These are phyloP conservation scores for Arthroderma sp. DNA, from an alignment of 2,329 filamentous ascomycete genomes.

Conservation along the genomic window DNA sequence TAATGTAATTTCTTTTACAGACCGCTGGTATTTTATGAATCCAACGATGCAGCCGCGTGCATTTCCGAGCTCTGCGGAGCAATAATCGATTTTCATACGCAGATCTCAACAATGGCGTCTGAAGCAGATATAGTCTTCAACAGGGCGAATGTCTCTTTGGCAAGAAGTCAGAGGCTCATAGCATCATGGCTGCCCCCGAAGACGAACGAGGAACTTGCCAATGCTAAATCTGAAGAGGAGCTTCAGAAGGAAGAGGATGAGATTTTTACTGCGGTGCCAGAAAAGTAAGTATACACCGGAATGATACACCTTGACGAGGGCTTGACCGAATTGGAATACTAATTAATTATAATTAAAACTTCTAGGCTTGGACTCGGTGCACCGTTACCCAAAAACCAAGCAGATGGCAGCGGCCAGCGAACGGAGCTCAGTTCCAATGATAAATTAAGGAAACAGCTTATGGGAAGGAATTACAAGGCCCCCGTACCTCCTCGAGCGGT, in stretches of 20 bases:
- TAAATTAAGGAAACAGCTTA: conserved; percentile 31
- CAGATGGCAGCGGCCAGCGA: conserved; percentile 28
- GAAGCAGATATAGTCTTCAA: conserved; percentile 45
- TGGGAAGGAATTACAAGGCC: conserved; percentile 30
- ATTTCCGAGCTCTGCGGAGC: neutral
- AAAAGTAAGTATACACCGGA: conserved; percentile 31
- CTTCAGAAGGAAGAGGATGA: conserved; percentile 41
- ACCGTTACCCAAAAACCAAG: conserved; percentile 29
- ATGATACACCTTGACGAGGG: neutral
- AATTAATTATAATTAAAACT: neutral
- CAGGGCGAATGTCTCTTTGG: conserved; percentile 39
- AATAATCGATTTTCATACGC: neutral
- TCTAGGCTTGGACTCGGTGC: conserved; percentile 36
- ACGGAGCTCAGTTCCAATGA: conserved; percentile 31
- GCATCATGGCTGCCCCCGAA: conserved; percentile 44
- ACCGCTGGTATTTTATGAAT: no score
- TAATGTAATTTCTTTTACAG: no score
- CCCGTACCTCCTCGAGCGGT: conserved; percentile 6
- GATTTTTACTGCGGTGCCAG: conserved; percentile 40
- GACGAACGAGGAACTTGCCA: conserved; percentile 24
- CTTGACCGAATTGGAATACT: neutral
- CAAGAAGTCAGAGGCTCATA: conserved; percentile 41
- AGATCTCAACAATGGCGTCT: conserved; percentile 9
- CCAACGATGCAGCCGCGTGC: no score
- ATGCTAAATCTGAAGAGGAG: conserved; percentile 31